Conservation (phyloP, 1,139 yeast species). For the Zygoascus sp. region DNA sequence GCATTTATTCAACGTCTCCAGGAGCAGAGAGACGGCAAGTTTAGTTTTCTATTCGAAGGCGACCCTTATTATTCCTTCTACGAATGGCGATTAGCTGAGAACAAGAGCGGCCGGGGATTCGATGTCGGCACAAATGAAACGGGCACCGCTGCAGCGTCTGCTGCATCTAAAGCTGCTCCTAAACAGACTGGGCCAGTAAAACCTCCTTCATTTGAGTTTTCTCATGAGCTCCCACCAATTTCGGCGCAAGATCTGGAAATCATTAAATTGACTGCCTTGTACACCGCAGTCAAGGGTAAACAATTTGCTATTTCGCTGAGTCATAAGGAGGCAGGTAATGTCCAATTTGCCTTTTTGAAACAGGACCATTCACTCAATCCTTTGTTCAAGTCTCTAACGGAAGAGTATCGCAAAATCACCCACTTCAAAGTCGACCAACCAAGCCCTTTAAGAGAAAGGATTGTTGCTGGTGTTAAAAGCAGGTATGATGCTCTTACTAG, state of each 20-base stretch:
- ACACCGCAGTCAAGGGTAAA: slow-evolving; percentile 53
- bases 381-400: slow-evolving; percentile 48
- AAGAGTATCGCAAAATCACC: slow-evolving; percentile 52
- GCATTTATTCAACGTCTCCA: slow-evolving; percentile 54
- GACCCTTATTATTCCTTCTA: slow-evolving; percentile 60
- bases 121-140: slow-evolving; percentile 11
- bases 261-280: slow-evolving; percentile 68
- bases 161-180: slow-evolving; percentile 10
- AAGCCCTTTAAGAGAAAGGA: slow-evolving; percentile 13
- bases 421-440: slow-evolving; percentile 21
- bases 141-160: slow-evolving; percentile 12
- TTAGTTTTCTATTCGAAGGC: slow-evolving; percentile 53
- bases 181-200: slow-evolving; percentile 22
- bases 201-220: slow-evolving; percentile 46
- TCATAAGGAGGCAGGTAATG: slow-evolving; percentile 41
- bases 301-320: slow-evolving; percentile 41
- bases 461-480: slow-evolving; percentile 28
- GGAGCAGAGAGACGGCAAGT: slow-evolving; percentile 48
- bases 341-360: slow-evolving; percentile 67
- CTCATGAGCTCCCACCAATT: slow-evolving; percentile 49
- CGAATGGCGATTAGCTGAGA: slow-evolving; percentile 37
- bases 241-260: slow-evolving; percentile 63
- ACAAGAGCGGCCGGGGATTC: slow-evolving; percentile 25
- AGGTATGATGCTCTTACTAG: slow-evolving; percentile 42
- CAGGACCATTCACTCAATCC: slow-evolving; percentile 56